phyloP scores from a whole-genome alignment of 371 early-diverging fungal genomes.

The Lichtheimia ornata region DNA sequence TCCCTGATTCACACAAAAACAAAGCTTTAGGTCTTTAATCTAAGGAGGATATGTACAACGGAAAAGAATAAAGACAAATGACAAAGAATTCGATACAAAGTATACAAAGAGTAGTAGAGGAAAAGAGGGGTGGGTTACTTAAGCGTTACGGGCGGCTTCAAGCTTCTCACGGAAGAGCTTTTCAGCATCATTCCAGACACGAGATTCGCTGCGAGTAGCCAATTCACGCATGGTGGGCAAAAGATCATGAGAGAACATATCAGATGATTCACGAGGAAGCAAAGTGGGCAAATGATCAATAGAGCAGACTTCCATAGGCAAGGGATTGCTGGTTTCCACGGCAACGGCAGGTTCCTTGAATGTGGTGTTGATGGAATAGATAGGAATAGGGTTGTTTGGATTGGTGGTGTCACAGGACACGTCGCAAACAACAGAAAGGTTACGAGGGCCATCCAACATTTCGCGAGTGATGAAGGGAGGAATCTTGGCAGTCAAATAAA shows the following conservation, averaged over 20 bases:
- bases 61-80: too few relatives aligned
- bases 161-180: conserved; percentile 81
- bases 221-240: conserved; percentile 81
- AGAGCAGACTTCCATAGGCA: conserved; percentile 86
- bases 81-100: background rate
- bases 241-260: conserved; percentile 84
- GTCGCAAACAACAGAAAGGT: conserved; percentile 85
- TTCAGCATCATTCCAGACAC: conserved; percentile 90
- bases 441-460: conserved; percentile 70
- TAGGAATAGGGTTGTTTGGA: conserved; percentile 95
- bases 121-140: background rate
- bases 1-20: too few relatives aligned
- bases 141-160: conserved; percentile 32
- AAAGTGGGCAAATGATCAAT: conserved; percentile 97
- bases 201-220: conserved; percentile 57
- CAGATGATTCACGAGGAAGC: conserved; percentile 90
- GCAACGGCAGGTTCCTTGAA: conserved; percentile 89
- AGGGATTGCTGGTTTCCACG: conserved; percentile 60
- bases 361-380: conserved; percentile 88
- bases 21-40: too few relatives aligned
- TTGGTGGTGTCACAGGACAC: conserved; percentile 97
- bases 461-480: conserved; percentile 92
- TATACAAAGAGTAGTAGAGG: background rate
- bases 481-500: conserved; percentile 89
- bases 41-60: too few relatives aligned